Percentiles rank a stretch among this genome's conserved stretches.
phyloP scores from a whole-genome alignment of 202 grass and related monocot species.

The Bolboschoenoplectus hybrid region DNA sequence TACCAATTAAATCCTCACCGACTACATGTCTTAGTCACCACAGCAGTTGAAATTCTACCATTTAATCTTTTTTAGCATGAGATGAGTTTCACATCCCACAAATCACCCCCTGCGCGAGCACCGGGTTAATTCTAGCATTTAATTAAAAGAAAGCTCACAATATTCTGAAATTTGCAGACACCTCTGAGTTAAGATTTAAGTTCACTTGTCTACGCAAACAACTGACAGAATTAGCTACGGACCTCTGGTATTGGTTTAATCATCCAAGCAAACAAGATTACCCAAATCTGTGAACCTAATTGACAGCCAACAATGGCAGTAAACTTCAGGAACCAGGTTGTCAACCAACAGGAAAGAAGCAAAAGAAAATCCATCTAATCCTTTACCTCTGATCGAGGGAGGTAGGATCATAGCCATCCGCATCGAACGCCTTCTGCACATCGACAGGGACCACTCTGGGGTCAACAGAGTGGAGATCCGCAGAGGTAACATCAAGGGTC shows the following conservation, averaged over 20 bases:
- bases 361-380: neutral
- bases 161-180: neutral
- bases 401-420: slow-evolving; percentile 38
- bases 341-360: no score
- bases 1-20: neutral
- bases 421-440: slow-evolving; percentile 44
- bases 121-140: neutral
- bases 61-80: neutral
- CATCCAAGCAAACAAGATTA: no score
- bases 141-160: neutral
- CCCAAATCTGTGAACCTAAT: neutral
- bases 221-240: neutral
- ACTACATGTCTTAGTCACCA: no score
- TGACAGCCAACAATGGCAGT: neutral
- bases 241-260: neutral
- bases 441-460: slow-evolving; percentile 78
- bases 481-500: slow-evolving; percentile 88
- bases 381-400: slow-evolving; percentile 55
- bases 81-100: neutral
- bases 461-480: slow-evolving; percentile 61
- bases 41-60: neutral
- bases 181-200: neutral
- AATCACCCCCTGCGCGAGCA: neutral
- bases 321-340: neutral
- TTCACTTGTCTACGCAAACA: neutral